These are phyloP conservation scores for Filobasidium floriforme DNA, from an alignment of 768 basidiomycete species.

Conservation along the genomic window DNA sequence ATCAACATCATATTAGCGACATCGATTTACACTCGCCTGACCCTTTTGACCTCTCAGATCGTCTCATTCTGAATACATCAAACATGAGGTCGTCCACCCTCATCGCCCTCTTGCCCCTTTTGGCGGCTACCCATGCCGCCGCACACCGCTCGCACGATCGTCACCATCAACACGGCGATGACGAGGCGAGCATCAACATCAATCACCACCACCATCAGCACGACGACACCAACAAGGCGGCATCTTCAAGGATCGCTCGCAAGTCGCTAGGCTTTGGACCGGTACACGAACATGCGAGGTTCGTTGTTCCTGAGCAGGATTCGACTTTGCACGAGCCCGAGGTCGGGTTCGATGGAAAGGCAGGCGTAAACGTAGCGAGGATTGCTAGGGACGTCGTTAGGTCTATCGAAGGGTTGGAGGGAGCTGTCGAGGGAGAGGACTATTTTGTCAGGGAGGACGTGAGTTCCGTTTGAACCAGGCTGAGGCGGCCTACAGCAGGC, in stretches of 20 bases:
- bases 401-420: neutral
- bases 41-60: neutral
- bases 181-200: neutral
- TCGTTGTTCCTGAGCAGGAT: neutral
- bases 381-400: neutral
- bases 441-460: neutral
- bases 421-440: neutral
- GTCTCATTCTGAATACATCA: neutral
- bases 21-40: no score
- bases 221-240: neutral
- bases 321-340: neutral
- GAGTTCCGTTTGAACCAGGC: neutral
- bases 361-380: neutral
- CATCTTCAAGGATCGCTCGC: neutral
- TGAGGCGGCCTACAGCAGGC: neutral
- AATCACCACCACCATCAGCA: neutral
- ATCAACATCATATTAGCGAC: no score
- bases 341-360: neutral
- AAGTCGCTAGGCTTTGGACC: slow-evolving; percentile 2
- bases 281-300: neutral
- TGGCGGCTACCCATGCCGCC: slow-evolving; percentile 30
- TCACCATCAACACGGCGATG: neutral
- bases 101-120: slow-evolving; percentile 36
- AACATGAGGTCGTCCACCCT: slow-evolving; percentile 38
- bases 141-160: slow-evolving; percentile 18